A percentile compares a stretch with the other conserved stretches of the same genome.
These are phyloP conservation scores for Ascochyta clinopodiicola DNA, from an alignment of 2,329 filamentous ascomycete genomes.

Conservation along the genomic window DNA sequence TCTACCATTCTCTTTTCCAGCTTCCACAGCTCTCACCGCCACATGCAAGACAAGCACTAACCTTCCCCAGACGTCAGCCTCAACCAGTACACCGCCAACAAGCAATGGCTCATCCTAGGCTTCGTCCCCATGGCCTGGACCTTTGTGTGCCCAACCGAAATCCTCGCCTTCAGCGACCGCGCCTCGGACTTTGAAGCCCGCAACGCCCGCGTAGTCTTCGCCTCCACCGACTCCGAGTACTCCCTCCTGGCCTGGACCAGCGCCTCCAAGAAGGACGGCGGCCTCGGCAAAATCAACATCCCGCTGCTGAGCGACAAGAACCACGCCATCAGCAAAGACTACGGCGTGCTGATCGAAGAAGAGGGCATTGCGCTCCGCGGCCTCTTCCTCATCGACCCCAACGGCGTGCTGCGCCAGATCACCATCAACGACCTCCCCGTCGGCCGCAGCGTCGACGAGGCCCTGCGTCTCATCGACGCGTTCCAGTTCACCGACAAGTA, in stretches of 20 bases:
- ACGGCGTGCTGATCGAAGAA: slow-evolving; percentile 69
- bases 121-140: slow-evolving; percentile 74
- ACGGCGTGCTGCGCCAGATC: slow-evolving; percentile 66
- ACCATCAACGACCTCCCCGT: slow-evolving; percentile 71
- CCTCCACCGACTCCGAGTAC: slow-evolving; percentile 68
- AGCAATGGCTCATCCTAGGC: slow-evolving; percentile 67
- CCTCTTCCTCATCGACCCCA: slow-evolving; percentile 71
- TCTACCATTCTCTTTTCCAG: not conserved
- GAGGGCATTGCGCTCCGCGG: slow-evolving; percentile 69
- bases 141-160: slow-evolving; percentile 71
- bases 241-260: slow-evolving; percentile 65
- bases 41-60: slow-evolving; percentile 16
- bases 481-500: slow-evolving; percentile 56
- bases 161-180: slow-evolving; percentile 69
- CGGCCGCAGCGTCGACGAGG: slow-evolving; percentile 69
- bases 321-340: slow-evolving; percentile 65
- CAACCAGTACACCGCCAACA: slow-evolving; percentile 49
- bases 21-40: not conserved
- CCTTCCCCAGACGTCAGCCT: slow-evolving; percentile 44
- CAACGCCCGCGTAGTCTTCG: slow-evolving; percentile 65
- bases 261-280: slow-evolving; percentile 65
- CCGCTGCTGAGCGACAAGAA: slow-evolving; percentile 69
- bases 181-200: slow-evolving; percentile 65
- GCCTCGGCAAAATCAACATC: slow-evolving; percentile 66
- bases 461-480: slow-evolving; percentile 62